Base-by-base conservation (phyloP, 495 filamentous ascomycete species). In the Symbiotaphrina buchneri region DNA sequence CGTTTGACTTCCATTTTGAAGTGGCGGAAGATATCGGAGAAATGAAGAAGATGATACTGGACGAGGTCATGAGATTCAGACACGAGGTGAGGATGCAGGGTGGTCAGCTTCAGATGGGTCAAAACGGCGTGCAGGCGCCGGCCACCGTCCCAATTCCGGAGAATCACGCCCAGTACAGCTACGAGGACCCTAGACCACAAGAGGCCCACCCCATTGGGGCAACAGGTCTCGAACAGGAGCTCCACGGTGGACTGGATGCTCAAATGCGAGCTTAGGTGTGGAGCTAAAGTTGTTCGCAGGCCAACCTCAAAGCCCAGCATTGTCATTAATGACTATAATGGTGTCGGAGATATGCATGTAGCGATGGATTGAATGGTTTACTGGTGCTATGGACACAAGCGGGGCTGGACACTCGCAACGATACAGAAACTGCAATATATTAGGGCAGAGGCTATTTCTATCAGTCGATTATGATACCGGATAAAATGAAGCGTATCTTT, bases 1-100 rank as follows among this genome's bases (percentile, higher is more conserved):
- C 84, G 21, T 97, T 97, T 56, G 83, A 95, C 60, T 97, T 97
- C 60, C 76, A 81, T 52, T 97, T 97, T 44, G 87, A 97, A 48
- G 71, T 91, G 21, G 71, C 93, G 13, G 85, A 97, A 15, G 84
- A 93, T 25, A 79, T 95, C 22, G 55, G 48, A 21, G 76, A 92
- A 42, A 95, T 97, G 87, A 74, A 83, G 41, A 71, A 74, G 56
- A 93, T 95, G 87, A 97, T 97, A 41, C 61, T 93, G 37, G 74
- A 83, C 15, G 87, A 97, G 47, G 90, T 95, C 6, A 54, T 68
- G 39, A 60, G 68, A 34, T 97, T 97, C 65, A 65, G 87, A 21
- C 49, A 60, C 15, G 36, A 45, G 45, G 87, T 95, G 21, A 63
- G 87, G 18, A 61, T 64, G 21, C 73, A 67, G 37, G 76, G 66